phyloP scores from a whole-genome alignment of 2,329 filamentous ascomycete genomes.

The Exophiala calicioides region DNA sequence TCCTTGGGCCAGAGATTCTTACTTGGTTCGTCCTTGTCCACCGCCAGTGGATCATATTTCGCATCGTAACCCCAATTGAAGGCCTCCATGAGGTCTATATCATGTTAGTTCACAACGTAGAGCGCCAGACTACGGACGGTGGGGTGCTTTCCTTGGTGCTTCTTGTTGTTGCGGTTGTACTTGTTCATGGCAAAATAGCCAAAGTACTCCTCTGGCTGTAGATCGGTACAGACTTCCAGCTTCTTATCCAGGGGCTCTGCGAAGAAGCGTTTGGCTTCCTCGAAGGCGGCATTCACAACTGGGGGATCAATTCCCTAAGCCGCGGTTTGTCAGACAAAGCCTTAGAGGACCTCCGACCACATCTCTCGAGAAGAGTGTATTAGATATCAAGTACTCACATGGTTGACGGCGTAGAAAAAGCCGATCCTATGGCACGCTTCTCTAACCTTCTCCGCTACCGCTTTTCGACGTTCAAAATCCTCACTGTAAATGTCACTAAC shows the following conservation, averaged over 20 bases:
- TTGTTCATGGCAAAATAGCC: conserved; percentile 15
- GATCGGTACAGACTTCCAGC: conserved; percentile 46
- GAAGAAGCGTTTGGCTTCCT: conserved; percentile 47
- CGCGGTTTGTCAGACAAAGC: too few species aligned
- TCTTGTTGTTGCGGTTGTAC: conserved; percentile 12
- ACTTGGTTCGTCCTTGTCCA: conserved; percentile 37
- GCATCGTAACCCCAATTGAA: conserved; percentile 15
- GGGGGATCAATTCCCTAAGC: conserved; percentile 42
- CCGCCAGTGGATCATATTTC: conserved; percentile 7
- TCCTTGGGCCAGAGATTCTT: conserved; percentile 4
- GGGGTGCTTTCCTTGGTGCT: conserved; percentile 5
- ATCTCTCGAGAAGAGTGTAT: too few species aligned
- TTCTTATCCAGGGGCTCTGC: conserved; percentile 47
- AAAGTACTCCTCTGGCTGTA: conserved; percentile 15
- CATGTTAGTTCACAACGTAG: not conserved
- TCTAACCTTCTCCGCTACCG: conserved; percentile 44
- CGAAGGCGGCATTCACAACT: conserved; percentile 37
- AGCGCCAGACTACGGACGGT: not conserved
- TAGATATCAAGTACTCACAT: conserved; percentile 20
- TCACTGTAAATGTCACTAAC: conserved; percentile 42
- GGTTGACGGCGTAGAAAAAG: conserved; percentile 41
- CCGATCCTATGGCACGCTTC: conserved; percentile 41
- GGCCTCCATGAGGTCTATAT: conserved; percentile 13
- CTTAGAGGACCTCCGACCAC: too few species aligned
- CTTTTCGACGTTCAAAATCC: conserved; percentile 37